phyloP scores from a whole-genome alignment of 208 protist genomes.

The Acanthamoeba divionensis region DNA sequence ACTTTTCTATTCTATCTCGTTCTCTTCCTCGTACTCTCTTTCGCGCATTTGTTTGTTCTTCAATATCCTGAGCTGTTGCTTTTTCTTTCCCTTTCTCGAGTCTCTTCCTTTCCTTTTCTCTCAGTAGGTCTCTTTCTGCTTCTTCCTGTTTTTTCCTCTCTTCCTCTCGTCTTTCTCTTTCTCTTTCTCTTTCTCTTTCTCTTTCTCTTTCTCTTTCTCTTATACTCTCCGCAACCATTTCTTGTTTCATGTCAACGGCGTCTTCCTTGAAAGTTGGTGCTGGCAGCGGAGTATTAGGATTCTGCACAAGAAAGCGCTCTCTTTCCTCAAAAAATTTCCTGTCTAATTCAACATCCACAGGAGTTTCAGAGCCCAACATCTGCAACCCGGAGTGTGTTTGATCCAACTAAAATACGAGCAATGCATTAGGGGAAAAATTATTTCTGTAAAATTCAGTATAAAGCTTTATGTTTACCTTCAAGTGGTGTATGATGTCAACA shows the following conservation, averaged over 20 bases:
- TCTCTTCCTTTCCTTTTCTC: not conserved
- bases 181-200: not conserved
- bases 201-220: too few species aligned
- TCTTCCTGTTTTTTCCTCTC: not conserved
- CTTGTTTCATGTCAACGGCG: too few species aligned
- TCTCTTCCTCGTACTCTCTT: not conserved
- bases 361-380: slow-evolving; percentile 33
- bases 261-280: too few species aligned
- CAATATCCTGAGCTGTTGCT: not conserved
- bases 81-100: not conserved
- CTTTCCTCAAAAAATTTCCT: slow-evolving; percentile 5
- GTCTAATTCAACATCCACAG: slow-evolving; percentile 7
- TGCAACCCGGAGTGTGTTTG: slow-evolving; percentile 40
- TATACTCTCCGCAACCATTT: too few species aligned
- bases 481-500: slow-evolving; percentile 32
- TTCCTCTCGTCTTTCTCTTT: not conserved
- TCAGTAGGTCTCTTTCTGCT: not conserved
- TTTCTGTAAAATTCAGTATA: not conserved
- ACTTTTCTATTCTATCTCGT: too few species aligned
- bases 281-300: too few species aligned
- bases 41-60: not conserved
- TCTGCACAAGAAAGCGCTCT: too few species aligned
- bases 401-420: slow-evolving; percentile 22
- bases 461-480: not conserved
- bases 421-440: not conserved